A percentile compares a stretch with the other conserved stretches of the same genome.
Conservation (phyloP, 495 filamentous ascomycete genomes). For the Penicillium simplicissimum region DNA sequence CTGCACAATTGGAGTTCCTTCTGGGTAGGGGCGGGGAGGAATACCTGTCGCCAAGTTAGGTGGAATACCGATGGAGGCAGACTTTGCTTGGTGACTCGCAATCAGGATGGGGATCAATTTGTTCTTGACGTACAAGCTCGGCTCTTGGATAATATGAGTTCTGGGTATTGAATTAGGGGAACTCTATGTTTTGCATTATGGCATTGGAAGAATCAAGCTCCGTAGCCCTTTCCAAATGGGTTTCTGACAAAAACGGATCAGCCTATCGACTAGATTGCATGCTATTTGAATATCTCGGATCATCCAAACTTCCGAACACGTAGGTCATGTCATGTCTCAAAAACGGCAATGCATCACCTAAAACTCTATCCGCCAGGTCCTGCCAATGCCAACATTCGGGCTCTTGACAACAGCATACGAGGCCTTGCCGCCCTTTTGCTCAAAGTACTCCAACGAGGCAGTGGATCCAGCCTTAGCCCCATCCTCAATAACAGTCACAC, state of each 20-base stretch:
- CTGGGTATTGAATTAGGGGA: neutral
- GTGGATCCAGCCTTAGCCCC: constrained; percentile 60
- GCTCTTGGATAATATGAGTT: neutral
- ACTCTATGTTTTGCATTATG: too few species aligned
- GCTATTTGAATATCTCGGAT: constrained; percentile 6
- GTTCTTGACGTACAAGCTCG: neutral
- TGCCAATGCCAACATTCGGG: constrained; percentile 72
- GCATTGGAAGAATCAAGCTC: neutral
- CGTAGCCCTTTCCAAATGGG: neutral
- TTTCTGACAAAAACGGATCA: neutral
- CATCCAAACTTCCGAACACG: constrained; percentile 21
- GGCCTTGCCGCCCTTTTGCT: constrained; percentile 61
- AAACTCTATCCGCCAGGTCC: constrained; percentile 80
- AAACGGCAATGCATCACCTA: constrained; percentile 19
- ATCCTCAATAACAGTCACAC: constrained; percentile 68
- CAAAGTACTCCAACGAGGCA: constrained; percentile 58
- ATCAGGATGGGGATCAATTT: neutral
- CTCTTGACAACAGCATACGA: constrained; percentile 80
- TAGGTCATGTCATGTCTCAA: constrained; percentile 11
- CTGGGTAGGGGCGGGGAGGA: neutral
- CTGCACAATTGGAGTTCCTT: constrained; percentile 2
- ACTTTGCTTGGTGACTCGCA: neutral
- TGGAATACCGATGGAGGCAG: constrained; percentile 3
- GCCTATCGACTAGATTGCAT: constrained; percentile 13
- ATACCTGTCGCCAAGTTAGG: neutral